These are phyloP conservation scores for Takashimella tepidaria DNA, from an alignment of 1,284 basidiomycete species.

Conservation along the genomic window DNA sequence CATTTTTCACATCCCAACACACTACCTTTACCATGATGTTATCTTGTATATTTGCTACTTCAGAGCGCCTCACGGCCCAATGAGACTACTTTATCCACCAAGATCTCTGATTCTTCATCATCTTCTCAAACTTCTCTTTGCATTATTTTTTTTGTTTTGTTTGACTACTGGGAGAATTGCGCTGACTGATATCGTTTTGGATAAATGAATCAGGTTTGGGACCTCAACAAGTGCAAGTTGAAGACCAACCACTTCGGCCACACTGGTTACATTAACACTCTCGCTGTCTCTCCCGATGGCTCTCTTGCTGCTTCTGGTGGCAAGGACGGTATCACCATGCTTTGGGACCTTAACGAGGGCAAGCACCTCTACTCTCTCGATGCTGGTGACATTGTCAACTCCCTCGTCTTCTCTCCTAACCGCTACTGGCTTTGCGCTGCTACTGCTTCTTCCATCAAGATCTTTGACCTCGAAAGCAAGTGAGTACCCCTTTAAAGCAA, in stretches of 20 bases:
- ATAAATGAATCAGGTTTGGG: constrained; percentile 92
- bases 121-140: constrained; percentile 6
- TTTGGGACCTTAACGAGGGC: constrained; percentile 99
- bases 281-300: constrained; percentile 98
- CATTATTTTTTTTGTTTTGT: constrained; percentile 11
- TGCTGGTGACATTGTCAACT: constrained; percentile 97
- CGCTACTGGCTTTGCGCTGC: constrained; percentile 99
- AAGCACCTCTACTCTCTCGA: constrained; percentile 99
- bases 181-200: constrained; percentile 11
- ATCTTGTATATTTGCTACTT: constrained; percentile 13
- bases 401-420: constrained; percentile 99
- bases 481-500: constrained; percentile 50
- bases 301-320: constrained; percentile 98
- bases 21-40: constrained; percentile 4
- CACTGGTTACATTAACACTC: constrained; percentile 98
- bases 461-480: constrained; percentile 98
- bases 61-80: constrained; percentile 15
- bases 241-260: constrained; percentile 99
- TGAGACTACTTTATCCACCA: constrained; percentile 15
- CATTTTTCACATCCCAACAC: no score
- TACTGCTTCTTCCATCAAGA: constrained; percentile 96
- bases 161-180: no score
- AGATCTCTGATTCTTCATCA: constrained; percentile 11
- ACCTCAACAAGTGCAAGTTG: constrained; percentile 99
- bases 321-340: constrained; percentile 99